These are phyloP conservation scores for Cutaneotrichosporon mucoides DNA, from an alignment of 1,284 basidiomycete species.

Conservation along the genomic window DNA sequence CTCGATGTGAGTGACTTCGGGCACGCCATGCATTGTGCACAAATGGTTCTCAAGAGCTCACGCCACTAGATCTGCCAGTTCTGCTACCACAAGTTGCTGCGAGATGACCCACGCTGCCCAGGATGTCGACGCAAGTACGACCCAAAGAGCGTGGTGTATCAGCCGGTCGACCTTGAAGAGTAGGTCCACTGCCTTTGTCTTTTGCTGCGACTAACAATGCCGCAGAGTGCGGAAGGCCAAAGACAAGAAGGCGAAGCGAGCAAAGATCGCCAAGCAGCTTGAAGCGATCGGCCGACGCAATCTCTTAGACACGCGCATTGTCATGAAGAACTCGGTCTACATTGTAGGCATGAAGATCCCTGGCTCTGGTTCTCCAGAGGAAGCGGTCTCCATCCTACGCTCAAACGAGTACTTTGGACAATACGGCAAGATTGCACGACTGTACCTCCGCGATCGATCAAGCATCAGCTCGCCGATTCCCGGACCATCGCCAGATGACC, in stretches of 20 bases:
- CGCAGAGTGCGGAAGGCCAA: constrained; percentile 87
- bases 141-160: constrained; percentile 90
- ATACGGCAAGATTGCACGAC: constrained; percentile 96
- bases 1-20: constrained; percentile 68
- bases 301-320: constrained; percentile 88
- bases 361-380: constrained; percentile 69
- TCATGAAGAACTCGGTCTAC: constrained; percentile 95
- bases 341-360: constrained; percentile 83
- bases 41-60: not conserved
- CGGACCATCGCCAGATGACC: constrained; percentile 48
- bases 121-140: constrained; percentile 93
- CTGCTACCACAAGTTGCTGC: constrained; percentile 98
- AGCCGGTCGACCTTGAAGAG: constrained; percentile 94
- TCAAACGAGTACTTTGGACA: constrained; percentile 98
- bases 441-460: constrained; percentile 86
- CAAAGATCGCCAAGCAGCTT: constrained; percentile 93
- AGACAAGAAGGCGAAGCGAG: constrained; percentile 92
- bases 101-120: constrained; percentile 93
- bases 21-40: too few relatives aligned
- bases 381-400: constrained; percentile 90
- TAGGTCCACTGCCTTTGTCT: constrained; percentile 52
- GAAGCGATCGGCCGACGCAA: constrained; percentile 82
- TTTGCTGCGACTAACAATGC: constrained; percentile 10
- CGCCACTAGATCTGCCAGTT: constrained; percentile 86
- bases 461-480: constrained; percentile 51